Evolutionary conservation across 306 rosid genomes (phyloP), one percentile per base, ranked within the genome.

Genomic region (Vigna mungo): DNA sequence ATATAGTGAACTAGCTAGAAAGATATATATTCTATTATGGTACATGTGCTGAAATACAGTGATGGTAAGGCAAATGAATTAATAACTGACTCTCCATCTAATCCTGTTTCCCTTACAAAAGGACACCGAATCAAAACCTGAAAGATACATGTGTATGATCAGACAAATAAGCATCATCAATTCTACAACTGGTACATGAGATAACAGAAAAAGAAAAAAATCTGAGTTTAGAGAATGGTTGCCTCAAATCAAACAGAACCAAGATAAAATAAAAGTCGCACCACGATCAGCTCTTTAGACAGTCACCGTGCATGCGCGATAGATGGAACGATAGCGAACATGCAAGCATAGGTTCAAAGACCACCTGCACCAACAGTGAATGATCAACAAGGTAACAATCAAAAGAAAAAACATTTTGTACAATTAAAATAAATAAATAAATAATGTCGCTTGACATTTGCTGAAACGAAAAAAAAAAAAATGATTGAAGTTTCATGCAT

Each of bases 331-430:
- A 65, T 71, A 82, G 39, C 82, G 83, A 70, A 71, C 84, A 80
- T 62, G 88, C 80, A 74, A 86, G 79, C 87, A 43, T 69, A 74
- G 79, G 84, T 79, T 76, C 74, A 75, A 80, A 72, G 88, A 80
- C 81, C 88, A 46, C 86, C 83, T 83, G 75, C 74, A 66, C 83
- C 84, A 84, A 44, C 20, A 43, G 47, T 62, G 55, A 71, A 79
- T 7, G 78, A 78, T 48, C 80, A 87, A 77, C 83, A 75, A 75
- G 65, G 70, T 62, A 82, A 66, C 51, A 74, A 86, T 82, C 78
- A 82, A 86, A 79, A 41, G 74, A 82, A 78, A 44, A 51, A 15
- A 62, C 56, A 71, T 67, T 49, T 51, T 69, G 76, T 5, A 72
- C 74, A 78, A 68, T 64, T 69, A 46, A 62, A 74, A 68, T 48